phyloP scores from a whole-genome alignment of 306 rosid species.

The Glycyrrhiza uralensis region DNA sequence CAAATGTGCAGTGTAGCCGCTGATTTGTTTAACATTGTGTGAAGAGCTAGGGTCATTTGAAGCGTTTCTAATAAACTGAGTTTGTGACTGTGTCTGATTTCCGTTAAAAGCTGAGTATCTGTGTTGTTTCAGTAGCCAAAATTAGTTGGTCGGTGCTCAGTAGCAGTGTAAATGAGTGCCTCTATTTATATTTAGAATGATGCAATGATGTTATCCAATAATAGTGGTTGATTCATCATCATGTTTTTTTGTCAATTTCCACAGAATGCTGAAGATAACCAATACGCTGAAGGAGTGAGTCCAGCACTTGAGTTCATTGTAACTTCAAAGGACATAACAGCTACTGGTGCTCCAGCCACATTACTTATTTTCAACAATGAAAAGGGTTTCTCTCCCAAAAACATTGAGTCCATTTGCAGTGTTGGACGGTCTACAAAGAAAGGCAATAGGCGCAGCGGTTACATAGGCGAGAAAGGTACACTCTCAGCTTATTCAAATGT shows the following conservation, averaged over 20 bases:
- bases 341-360: constrained; percentile 57
- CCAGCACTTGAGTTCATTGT: constrained; percentile 61
- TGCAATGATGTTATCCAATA: not conserved
- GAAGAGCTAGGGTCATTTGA: too few species aligned
- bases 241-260: not conserved
- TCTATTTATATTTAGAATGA: not conserved
- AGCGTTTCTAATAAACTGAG: too few species aligned
- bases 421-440: constrained; percentile 73
- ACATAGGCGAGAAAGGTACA: constrained; percentile 78
- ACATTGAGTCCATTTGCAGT: too few species aligned
- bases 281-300: constrained; percentile 36
- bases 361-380: constrained; percentile 54
- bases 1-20: too few species aligned
- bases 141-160: not conserved
- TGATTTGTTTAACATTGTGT: too few species aligned
- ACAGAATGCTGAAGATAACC: constrained; percentile 77
- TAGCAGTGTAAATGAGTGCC: not conserved
- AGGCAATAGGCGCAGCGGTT: constrained; percentile 56
- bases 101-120: not conserved
- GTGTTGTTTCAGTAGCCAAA: not conserved
- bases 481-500: not conserved
- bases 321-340: constrained; percentile 56
- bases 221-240: not conserved
- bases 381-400: too few species aligned
- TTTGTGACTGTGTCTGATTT: too few species aligned